Evolutionary conservation across 257 asterid genomes (phyloP).

Genomic region (Solanum appendiculatum): DNA sequence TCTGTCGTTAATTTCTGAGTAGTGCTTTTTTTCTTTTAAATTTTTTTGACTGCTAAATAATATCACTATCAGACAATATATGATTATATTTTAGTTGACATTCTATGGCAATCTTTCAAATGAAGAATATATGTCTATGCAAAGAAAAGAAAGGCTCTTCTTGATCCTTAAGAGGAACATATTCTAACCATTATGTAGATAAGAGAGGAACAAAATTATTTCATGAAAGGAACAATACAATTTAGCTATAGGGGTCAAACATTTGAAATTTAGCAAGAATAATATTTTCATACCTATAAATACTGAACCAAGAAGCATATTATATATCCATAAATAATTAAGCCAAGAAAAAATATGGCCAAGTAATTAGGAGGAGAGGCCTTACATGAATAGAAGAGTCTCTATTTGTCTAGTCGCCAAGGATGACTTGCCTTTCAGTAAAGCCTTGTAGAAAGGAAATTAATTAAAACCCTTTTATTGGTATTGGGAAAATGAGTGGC

Average conservation of each 20-base stretch:
- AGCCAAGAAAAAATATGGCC: background rate
- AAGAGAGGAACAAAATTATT: background rate
- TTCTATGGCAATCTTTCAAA: background rate
- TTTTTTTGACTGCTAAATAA: background rate
- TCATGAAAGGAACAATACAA: background rate
- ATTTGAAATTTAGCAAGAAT: background rate
- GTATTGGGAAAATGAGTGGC: background rate
- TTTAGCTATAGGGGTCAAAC: background rate
- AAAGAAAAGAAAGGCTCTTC: background rate
- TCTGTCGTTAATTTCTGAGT: background rate
- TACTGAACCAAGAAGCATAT: background rate
- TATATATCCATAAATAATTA: background rate
- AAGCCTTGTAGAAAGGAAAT: background rate
- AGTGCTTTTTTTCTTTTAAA: background rate
- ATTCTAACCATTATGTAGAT: background rate
- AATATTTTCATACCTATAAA: background rate
- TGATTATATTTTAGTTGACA: background rate
- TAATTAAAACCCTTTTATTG: background rate
- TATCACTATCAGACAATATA: background rate
- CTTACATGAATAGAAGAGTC: background rate
- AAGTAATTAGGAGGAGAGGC: background rate
- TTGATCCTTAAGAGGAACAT: background rate
- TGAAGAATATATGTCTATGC: background rate
- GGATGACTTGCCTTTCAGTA: conserved; percentile 4
- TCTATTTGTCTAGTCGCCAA: background rate